These are phyloP conservation scores for Pseudisothecium myosuroides DNA, from an alignment of 225 moss, liverwort and hornwort genomes.

Conservation along the genomic window DNA sequence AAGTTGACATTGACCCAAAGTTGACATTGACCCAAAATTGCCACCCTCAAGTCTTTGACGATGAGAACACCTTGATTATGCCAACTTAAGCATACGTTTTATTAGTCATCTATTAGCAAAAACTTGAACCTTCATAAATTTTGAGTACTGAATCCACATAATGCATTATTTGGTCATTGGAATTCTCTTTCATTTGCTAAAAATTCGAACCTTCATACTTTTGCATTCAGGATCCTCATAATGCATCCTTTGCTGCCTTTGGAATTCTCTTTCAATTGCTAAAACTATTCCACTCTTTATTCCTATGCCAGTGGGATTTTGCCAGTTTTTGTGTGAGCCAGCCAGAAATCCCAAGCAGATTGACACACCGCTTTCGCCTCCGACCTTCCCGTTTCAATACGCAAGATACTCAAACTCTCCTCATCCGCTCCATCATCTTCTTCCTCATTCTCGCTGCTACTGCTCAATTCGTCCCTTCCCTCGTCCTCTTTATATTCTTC, in stretches of 20 bases:
- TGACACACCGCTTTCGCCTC: slow-evolving; percentile 42
- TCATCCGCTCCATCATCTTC: background rate
- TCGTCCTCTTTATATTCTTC: slow-evolving; percentile 1
- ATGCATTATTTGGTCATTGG: background rate
- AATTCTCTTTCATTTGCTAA: background rate
- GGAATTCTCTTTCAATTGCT: background rate
- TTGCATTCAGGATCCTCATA: background rate
- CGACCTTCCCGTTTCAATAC: slow-evolving; percentile 22
- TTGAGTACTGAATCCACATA: background rate
- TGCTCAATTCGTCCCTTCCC: background rate
- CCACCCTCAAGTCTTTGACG: too few relatives aligned
- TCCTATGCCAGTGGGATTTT: background rate
- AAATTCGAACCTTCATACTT: background rate
- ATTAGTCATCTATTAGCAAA: too few relatives aligned
- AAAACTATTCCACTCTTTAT: background rate
- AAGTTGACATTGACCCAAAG: too few relatives aligned
- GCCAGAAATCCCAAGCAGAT: slow-evolving; percentile 48
- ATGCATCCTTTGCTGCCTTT: background rate
- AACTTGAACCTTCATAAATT: too few relatives aligned
- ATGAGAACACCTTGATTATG: too few relatives aligned
- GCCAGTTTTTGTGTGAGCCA: background rate
- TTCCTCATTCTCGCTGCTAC: background rate
- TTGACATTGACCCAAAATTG: too few relatives aligned
- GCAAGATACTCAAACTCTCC: slow-evolving; percentile 23
- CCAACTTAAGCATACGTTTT: too few relatives aligned